Conservation (phyloP, 495 filamentous ascomycete genomes). For the Hypomontagnella submonticulosa region DNA sequence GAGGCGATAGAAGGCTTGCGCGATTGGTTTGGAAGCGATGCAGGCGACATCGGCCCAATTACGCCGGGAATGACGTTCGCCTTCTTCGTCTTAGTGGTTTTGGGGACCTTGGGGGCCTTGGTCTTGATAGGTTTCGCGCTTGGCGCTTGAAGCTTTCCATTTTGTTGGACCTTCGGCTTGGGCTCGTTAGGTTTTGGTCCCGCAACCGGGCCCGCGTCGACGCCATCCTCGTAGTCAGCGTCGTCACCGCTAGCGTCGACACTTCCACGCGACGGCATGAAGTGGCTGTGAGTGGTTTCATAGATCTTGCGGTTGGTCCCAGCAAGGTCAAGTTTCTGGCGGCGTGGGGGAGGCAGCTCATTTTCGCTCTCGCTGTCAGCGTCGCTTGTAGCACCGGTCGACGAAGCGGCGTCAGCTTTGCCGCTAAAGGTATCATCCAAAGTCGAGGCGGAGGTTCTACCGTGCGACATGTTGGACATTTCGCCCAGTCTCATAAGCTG, state of each 20-base stretch:
- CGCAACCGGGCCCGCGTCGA: slow-evolving; percentile 35
- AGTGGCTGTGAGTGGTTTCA: slow-evolving; percentile 69
- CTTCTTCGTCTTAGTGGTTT: slow-evolving; percentile 67
- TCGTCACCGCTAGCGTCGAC: slow-evolving; percentile 79
- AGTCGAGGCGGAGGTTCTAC: slow-evolving; percentile 92
- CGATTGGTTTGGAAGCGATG: slow-evolving; percentile 70
- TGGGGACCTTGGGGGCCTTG: slow-evolving; percentile 59
- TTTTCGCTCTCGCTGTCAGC: slow-evolving; percentile 81
- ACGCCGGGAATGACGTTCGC: slow-evolving; percentile 43
- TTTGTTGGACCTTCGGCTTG: slow-evolving; percentile 52
- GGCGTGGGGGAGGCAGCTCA: slow-evolving; percentile 70
- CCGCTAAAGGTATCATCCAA: slow-evolving; percentile 92
- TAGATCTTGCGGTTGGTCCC: slow-evolving; percentile 59
- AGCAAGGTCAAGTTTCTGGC: slow-evolving; percentile 68
- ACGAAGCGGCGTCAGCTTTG: slow-evolving; percentile 85
- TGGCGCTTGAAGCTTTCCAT: slow-evolving; percentile 56
- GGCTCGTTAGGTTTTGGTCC: slow-evolving; percentile 43
- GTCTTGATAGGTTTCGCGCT: slow-evolving; percentile 57
- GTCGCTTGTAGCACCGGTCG: slow-evolving; percentile 81
- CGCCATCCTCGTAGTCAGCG: slow-evolving; percentile 68
- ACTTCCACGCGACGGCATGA: slow-evolving; percentile 72
- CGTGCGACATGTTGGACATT: slow-evolving; percentile 86
- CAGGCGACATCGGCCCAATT: slow-evolving; percentile 72
- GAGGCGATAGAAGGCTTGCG: slow-evolving; percentile 86
- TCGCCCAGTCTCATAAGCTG: slow-evolving; percentile 96